A percentile compares a stretch with the other conserved stretches of the same genome.
Conservation (phyloP, 2,329 filamentous ascomycete genomes). For the Lecanicillium sp. region DNA sequence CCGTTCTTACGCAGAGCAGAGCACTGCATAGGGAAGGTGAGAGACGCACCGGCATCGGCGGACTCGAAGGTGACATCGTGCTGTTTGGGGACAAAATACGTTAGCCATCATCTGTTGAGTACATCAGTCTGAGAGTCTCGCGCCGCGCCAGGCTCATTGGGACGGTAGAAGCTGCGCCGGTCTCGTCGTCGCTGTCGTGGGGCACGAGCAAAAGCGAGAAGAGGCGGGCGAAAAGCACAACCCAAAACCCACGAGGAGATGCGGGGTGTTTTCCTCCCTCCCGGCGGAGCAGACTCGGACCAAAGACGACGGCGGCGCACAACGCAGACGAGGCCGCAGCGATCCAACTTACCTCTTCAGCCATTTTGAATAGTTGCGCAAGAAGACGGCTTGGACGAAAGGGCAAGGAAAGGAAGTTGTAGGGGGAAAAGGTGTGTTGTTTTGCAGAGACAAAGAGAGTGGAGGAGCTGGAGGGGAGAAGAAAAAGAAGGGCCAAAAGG, state of each 20-base stretch:
- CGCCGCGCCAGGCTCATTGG: not conserved
- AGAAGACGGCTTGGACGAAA: slow-evolving; percentile 22
- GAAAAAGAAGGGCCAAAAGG: slow-evolving; percentile 16
- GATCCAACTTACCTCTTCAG: slow-evolving; percentile 42
- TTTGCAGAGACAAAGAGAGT: slow-evolving; percentile 8
- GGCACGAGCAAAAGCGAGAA: slow-evolving; percentile 30
- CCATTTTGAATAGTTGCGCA: slow-evolving; percentile 45
- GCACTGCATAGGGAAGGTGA: slow-evolving; percentile 97
- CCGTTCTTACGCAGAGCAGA: slow-evolving; percentile 99
- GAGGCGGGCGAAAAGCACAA: slow-evolving; percentile 8
- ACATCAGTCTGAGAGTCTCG: slow-evolving; percentile 5
- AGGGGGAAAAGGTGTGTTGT: slow-evolving; percentile 8
- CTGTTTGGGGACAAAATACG: slow-evolving; percentile 26
- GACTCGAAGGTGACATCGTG: slow-evolving; percentile 75
- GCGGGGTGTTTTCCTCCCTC: slow-evolving; percentile 12
- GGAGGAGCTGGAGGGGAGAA: slow-evolving; percentile 17
- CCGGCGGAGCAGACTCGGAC: too few species aligned
- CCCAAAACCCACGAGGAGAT: slow-evolving; percentile 18
- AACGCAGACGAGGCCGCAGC: too few species aligned
- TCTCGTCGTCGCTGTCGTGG: slow-evolving; percentile 19
- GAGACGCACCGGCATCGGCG: slow-evolving; percentile 91
- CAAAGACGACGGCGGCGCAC: too few species aligned
- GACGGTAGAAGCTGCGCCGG: not conserved
- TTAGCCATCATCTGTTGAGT: slow-evolving; percentile 10
- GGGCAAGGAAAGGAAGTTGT: slow-evolving; percentile 14